A percentile compares a stretch with the other conserved stretches of the same genome.
Conservation (phyloP, 2,329 filamentous ascomycete genomes). For the Huntiella abstrusa region DNA sequence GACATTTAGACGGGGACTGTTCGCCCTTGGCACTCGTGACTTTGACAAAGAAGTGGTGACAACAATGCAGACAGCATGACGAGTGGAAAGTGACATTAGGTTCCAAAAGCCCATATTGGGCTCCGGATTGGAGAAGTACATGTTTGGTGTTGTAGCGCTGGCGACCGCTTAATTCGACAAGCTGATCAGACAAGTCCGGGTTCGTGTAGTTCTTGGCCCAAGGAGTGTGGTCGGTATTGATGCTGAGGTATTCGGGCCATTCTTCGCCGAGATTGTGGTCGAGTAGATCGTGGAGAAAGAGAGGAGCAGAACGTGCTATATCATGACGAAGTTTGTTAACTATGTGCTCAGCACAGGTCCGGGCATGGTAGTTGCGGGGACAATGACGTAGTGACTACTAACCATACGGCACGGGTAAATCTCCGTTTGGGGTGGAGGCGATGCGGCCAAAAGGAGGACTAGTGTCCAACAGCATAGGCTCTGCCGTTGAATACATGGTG, state of each 20-base stretch:
- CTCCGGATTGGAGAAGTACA: slow-evolving; percentile 8
- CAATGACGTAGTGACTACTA: not conserved
- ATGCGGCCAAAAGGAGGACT: slow-evolving; percentile 5
- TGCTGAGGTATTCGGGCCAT: slow-evolving; percentile 11
- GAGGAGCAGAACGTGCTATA: slow-evolving; percentile 11
- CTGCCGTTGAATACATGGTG: not conserved
- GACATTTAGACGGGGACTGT: slow-evolving; percentile 10
- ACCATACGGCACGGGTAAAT: slow-evolving; percentile 12
- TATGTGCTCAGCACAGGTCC: not conserved
- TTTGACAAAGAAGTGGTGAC: slow-evolving; percentile 9
- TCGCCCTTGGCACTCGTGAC: slow-evolving; percentile 5
- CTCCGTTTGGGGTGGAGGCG: slow-evolving; percentile 4
- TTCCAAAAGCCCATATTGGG: slow-evolving; percentile 7
- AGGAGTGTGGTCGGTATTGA: slow-evolving; percentile 4
- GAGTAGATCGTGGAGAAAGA: slow-evolving; percentile 13
- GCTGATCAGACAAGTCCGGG: slow-evolving; percentile 2
- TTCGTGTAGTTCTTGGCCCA: slow-evolving; percentile 6
- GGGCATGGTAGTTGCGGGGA: not conserved
- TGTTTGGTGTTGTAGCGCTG: slow-evolving; percentile 10
- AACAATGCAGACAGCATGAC: slow-evolving; percentile 10
- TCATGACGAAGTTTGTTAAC: not conserved
- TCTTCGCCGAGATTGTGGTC: slow-evolving; percentile 12
- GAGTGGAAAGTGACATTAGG: slow-evolving; percentile 4
- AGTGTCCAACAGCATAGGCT: slow-evolving; percentile 6
- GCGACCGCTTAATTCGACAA: slow-evolving; percentile 7